Evolutionary conservation across 2,329 filamentous ascomycete genomes (phyloP).

Genomic region (Fusarium siculi): DNA sequence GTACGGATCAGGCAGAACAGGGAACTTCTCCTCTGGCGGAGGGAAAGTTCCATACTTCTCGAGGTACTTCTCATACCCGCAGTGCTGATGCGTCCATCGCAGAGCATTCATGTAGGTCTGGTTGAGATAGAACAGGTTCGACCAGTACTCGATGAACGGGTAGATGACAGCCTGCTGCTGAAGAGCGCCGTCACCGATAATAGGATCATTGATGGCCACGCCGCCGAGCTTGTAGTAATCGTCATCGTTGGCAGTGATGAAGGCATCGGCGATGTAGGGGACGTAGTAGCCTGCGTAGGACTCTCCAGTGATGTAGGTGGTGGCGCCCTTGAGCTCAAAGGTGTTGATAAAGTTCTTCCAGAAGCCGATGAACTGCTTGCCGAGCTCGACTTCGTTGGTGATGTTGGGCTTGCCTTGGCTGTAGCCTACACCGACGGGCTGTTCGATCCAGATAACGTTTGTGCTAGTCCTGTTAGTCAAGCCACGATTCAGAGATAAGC

Average conservation of each 20-base stretch:
- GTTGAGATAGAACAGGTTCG: conserved; percentile 71
- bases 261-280: conserved; percentile 77
- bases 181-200: conserved; percentile 62
- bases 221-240: conserved; percentile 75
- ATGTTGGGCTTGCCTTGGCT: conserved; percentile 72
- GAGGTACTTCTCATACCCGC: conserved; percentile 71
- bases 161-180: conserved; percentile 61
- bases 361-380: conserved; percentile 79
- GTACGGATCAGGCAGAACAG: conserved; percentile 48
- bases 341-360: conserved; percentile 81
- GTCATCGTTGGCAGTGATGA: conserved; percentile 74
- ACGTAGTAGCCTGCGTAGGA: conserved; percentile 76
- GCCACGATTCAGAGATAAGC: accelerated
- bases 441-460: conserved; percentile 81
- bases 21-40: conserved; percentile 67
- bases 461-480: conserved; percentile 52
- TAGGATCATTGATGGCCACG: conserved; percentile 79
- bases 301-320: conserved; percentile 78
- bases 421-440: conserved; percentile 75
- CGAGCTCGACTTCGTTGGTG: conserved; percentile 73
- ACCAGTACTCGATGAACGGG: conserved; percentile 70
- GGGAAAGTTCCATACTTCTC: conserved; percentile 75
- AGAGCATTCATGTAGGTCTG: conserved; percentile 65
- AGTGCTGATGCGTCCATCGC: conserved; percentile 62
- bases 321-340: conserved; percentile 73